These are phyloP conservation scores for Solanum virginianum DNA, from an alignment of 257 asterid genomes.

Conservation along the genomic window DNA sequence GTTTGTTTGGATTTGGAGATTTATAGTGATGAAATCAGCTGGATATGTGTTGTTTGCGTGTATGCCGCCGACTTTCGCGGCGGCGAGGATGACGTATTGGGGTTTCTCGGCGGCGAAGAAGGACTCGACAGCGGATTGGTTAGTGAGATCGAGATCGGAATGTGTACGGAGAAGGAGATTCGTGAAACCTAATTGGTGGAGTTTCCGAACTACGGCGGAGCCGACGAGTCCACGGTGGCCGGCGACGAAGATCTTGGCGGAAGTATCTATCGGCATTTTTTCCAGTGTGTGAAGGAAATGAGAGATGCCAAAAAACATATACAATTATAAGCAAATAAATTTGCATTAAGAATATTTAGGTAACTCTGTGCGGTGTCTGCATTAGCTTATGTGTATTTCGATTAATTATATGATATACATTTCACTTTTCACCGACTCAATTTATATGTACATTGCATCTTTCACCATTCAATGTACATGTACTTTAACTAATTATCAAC, in stretches of 20 bases:
- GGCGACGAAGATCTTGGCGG: slow-evolving; percentile 64
- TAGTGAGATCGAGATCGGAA: slow-evolving; percentile 77
- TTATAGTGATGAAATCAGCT: slow-evolving; percentile 86
- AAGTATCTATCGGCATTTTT: slow-evolving; percentile 30
- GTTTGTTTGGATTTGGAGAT: slow-evolving; percentile 87
- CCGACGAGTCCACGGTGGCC: slow-evolving; percentile 98
- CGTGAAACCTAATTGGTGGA: slow-evolving; percentile 36
- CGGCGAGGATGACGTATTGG: slow-evolving; percentile 68
- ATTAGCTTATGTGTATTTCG: too few species aligned
- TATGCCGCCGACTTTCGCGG: slow-evolving; percentile 95
- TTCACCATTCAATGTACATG: rapidly evolving
- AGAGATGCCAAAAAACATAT: not conserved
- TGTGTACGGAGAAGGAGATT: slow-evolving; percentile 82
- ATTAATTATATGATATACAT: too few species aligned
- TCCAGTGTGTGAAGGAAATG: not conserved
- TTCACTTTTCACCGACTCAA: not conserved
- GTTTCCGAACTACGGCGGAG: slow-evolving; percentile 66
- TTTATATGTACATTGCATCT: not conserved
- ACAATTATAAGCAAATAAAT: not conserved
- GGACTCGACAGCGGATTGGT: slow-evolving; percentile 66
- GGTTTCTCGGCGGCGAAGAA: slow-evolving; percentile 67
- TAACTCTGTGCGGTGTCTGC: too few species aligned
- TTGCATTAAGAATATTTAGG: not conserved
- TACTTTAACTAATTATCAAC: too few species aligned
- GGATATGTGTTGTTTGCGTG: slow-evolving; percentile 86